A percentile compares a stretch with the other conserved stretches of the same genome.
These are phyloP conservation scores for Mercurialis annua DNA, from an alignment of 345 rosid genomes.

Conservation along the genomic window DNA sequence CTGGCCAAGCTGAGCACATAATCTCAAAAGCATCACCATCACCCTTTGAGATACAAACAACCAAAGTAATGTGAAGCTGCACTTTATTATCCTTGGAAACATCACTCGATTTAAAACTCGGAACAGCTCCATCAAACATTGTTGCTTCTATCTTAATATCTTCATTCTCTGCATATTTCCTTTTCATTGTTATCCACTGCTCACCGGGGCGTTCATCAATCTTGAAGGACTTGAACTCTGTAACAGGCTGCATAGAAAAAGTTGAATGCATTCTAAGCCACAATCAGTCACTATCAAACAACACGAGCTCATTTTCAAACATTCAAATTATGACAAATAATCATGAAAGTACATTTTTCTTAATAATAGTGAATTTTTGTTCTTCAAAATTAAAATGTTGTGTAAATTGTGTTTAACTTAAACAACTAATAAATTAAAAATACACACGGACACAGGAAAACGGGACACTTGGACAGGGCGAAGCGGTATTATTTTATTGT, in stretches of 20 bases:
- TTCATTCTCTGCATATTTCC: slow-evolving; percentile 58
- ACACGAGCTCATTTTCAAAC: no score
- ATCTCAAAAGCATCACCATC: slow-evolving; percentile 57
- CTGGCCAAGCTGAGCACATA: slow-evolving; percentile 83
- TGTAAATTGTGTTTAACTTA: no score
- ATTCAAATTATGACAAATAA: no score
- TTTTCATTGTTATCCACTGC: slow-evolving; percentile 72
- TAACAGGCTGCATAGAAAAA: slow-evolving; percentile 40
- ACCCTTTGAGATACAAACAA: slow-evolving; percentile 65
- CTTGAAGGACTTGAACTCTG: slow-evolving; percentile 47
- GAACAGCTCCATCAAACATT: slow-evolving; percentile 70
- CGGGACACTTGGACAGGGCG: no score
- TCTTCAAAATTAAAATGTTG: no score
- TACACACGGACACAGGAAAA: no score
- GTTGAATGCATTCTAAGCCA: no score
- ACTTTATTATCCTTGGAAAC: slow-evolving; percentile 35
- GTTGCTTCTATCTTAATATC: slow-evolving; percentile 81
- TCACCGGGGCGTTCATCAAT: slow-evolving; percentile 72
- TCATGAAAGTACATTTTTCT: no score
- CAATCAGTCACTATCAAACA: background rate
- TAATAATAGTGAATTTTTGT: no score
- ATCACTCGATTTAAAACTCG: slow-evolving; percentile 36
- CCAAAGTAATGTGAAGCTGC: slow-evolving; percentile 62
- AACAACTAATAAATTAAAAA: no score
- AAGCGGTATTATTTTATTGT: no score